Evolutionary conservation across 2,329 filamentous ascomycete genomes (phyloP).

Genomic region (Colletotrichum sp.): DNA sequence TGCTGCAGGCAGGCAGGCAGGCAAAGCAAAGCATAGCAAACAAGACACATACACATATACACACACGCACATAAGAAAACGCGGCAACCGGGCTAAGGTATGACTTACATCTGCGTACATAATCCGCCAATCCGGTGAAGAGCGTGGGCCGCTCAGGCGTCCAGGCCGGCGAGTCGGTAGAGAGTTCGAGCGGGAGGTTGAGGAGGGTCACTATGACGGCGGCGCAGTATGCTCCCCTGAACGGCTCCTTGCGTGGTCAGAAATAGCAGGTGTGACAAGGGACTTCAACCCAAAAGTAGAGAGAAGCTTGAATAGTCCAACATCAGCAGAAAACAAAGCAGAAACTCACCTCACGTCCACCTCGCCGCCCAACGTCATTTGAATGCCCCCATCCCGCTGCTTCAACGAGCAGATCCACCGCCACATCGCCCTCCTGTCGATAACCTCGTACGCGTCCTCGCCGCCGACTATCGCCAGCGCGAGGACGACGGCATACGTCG

Average conservation of each 20-base stretch:
- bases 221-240: conserved; percentile 89
- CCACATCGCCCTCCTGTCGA: conserved; percentile 89
- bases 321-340: background rate
- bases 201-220: conserved; percentile 84
- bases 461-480: conserved; percentile 81
- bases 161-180: conserved; percentile 72
- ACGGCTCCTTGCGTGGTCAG: conserved; percentile 19
- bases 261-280: background rate
- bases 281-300: background rate
- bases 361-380: conserved; percentile 84
- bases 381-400: conserved; percentile 87
- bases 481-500: conserved; percentile 84
- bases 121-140: conserved; percentile 76
- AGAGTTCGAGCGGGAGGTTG: conserved; percentile 80
- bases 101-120: conserved; percentile 77
- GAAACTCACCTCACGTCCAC: conserved; percentile 80
- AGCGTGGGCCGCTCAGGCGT: conserved; percentile 67
- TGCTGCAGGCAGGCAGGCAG: background rate
- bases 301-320: background rate
- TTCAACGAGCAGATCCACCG: conserved; percentile 88
- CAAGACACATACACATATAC: background rate
- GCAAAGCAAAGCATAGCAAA: background rate
- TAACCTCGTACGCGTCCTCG: conserved; percentile 71
- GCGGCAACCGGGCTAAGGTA: conserved; percentile 17
- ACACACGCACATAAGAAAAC: background rate